A percentile compares a stretch with the other conserved stretches of the same genome.
phyloP scores from a whole-genome alignment of 495 filamentous ascomycete species.

The Stereocaulon alpinum region DNA sequence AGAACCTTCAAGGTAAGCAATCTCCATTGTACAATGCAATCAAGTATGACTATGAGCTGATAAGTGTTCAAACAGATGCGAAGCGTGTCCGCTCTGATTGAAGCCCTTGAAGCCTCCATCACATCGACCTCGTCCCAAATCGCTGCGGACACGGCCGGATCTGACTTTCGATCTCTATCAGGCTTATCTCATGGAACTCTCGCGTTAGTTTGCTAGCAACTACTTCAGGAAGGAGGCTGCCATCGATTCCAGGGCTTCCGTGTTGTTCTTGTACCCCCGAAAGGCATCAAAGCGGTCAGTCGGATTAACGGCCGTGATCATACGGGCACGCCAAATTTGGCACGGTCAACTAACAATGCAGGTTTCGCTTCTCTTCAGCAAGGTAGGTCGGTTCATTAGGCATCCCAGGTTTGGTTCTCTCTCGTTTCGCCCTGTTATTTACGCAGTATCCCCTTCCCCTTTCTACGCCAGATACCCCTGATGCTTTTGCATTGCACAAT shows the following conservation, averaged over 20 bases:
- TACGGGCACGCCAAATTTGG: background rate
- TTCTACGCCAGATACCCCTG: background rate
- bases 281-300: too few species aligned
- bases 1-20: conserved; percentile 1
- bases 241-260: background rate
- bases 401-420: conserved; percentile 1
- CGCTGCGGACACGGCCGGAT: background rate
- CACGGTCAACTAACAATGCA: background rate
- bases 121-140: background rate
- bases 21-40: background rate
- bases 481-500: background rate
- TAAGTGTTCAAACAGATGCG: background rate
- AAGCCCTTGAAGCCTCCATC: background rate
- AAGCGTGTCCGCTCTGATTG: conserved; percentile 8
- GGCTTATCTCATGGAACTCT: background rate
- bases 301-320: too few species aligned
- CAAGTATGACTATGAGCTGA: background rate
- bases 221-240: background rate
- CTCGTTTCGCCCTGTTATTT: background rate
- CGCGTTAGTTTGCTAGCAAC: background rate
- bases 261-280: too few species aligned
- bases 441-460: background rate
- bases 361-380: background rate
- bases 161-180: background rate
- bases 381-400: conserved; percentile 15